Evolutionary conservation across 148 eudicot species (phyloP).

Genomic region (Amaranthus cruentus): DNA sequence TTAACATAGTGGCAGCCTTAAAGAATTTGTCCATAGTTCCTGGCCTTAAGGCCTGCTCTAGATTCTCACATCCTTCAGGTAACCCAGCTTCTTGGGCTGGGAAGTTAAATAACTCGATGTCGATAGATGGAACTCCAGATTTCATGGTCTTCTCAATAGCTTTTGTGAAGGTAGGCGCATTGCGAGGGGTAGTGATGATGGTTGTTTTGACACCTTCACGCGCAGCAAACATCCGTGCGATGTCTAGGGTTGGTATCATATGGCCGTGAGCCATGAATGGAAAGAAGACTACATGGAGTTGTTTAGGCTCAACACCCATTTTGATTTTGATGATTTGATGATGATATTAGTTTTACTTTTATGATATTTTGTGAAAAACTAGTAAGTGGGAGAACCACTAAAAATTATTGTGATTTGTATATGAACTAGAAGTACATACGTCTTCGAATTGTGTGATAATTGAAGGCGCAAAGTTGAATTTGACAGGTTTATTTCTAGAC

Average conservation of each 20-base stretch:
- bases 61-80: conserved; percentile 39
- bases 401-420: background rate
- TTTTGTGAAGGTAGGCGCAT: conserved; percentile 26
- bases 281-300: conserved; percentile 45
- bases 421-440: background rate
- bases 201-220: conserved; percentile 40
- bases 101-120: conserved; percentile 29
- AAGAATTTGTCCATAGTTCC: conserved; percentile 21
- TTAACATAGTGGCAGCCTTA: conserved; percentile 29
- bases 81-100: conserved; percentile 34
- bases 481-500: background rate
- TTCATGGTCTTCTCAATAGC: conserved; percentile 9
- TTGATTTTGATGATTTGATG: background rate
- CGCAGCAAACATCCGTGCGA: conserved; percentile 47
- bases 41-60: conserved; percentile 19
- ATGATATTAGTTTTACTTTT: background rate
- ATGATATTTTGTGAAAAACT: background rate
- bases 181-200: conserved; percentile 49
- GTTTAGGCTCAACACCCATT: conserved; percentile 23
- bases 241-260: conserved; percentile 52
- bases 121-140: conserved; percentile 10
- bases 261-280: conserved; percentile 58
- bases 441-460: background rate
- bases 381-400: background rate
- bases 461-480: background rate